These are phyloP conservation scores for Camelina neglecta DNA, from an alignment of 345 rosid species.

Conservation along the genomic window DNA sequence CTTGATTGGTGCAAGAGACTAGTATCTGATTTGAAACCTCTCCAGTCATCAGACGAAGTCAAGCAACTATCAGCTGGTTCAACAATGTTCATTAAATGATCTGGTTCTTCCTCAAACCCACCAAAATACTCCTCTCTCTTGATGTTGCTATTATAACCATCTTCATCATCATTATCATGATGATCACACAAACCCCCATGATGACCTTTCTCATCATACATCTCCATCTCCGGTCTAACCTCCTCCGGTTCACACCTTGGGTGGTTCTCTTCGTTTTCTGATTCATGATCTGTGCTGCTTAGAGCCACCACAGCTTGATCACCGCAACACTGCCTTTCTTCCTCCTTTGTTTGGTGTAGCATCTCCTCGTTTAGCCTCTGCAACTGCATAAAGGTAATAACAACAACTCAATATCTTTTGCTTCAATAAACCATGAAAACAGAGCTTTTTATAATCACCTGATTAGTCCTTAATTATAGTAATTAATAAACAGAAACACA, in stretches of 20 bases:
- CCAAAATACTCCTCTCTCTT: constrained; percentile 68
- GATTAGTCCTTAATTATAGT: background rate
- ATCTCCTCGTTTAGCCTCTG: constrained; percentile 57
- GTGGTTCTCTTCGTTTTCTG: constrained; percentile 48
- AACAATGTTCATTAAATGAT: constrained; percentile 55
- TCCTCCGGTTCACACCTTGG: constrained; percentile 33
- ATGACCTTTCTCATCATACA: constrained; percentile 42
- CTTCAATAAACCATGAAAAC: constrained; percentile 19
- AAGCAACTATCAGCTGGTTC: constrained; percentile 65
- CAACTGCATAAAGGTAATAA: constrained; percentile 50
- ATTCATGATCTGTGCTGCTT: constrained; percentile 54
- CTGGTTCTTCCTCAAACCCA: constrained; percentile 60
- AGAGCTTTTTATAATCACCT: constrained; percentile 1
- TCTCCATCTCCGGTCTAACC: constrained; percentile 45
- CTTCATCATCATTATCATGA: background rate
- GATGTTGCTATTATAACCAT: constrained; percentile 47
- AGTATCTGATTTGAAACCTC: constrained; percentile 58
- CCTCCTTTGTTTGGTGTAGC: constrained; percentile 33
- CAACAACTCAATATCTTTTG: background rate
- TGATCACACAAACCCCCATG: constrained; percentile 48
- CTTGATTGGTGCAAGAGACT: constrained; percentile 61
- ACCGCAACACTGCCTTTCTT: constrained; percentile 29
- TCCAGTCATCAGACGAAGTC: constrained; percentile 80
- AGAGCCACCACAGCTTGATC: constrained; percentile 47
- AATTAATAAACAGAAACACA: background rate